A percentile compares a stretch with the other conserved stretches of the same genome.
Conservation (phyloP, 2,329 filamentous ascomycete genomes). For the Penicillium sp. region DNA sequence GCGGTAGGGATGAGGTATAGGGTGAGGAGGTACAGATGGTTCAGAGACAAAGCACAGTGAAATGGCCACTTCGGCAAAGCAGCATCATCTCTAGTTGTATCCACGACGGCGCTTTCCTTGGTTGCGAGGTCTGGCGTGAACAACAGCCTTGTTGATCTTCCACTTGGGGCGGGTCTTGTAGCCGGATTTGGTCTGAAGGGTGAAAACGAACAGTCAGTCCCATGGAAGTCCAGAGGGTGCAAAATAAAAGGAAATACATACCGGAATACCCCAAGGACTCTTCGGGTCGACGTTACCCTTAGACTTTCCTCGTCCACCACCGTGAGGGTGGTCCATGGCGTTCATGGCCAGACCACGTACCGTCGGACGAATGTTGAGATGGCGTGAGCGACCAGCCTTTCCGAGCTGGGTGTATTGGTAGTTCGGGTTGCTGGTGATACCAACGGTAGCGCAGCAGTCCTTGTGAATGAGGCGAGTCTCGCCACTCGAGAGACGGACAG, state of each 20-base stretch:
- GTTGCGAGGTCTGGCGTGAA: constrained; percentile 78
- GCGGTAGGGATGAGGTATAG: constrained; percentile 19
- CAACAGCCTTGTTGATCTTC: constrained; percentile 90
- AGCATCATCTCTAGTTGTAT: constrained; percentile 50
- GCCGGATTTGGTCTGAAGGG: constrained; percentile 51
- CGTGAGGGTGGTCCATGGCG: constrained; percentile 95
- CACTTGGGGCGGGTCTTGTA: constrained; percentile 89
- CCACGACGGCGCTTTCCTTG: constrained; percentile 78
- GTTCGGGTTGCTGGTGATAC: constrained; percentile 88
- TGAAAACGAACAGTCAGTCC: constrained; percentile 15
- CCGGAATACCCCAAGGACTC: constrained; percentile 93
- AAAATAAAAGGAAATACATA: constrained; percentile 52
- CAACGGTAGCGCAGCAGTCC: constrained; percentile 91
- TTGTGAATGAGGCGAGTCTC: constrained; percentile 86
- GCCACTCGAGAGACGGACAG: constrained; percentile 83
- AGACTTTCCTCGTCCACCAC: constrained; percentile 97
- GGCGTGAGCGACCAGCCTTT: constrained; percentile 90
- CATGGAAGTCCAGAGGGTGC: neutral
- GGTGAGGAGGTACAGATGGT: constrained; percentile 10
- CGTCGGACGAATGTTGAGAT: constrained; percentile 90
- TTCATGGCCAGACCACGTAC: constrained; percentile 99
- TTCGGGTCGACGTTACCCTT: constrained; percentile 97
- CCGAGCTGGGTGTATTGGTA: constrained; percentile 88
- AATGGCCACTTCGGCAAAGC: constrained; percentile 6
- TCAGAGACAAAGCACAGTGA: constrained; percentile 9